These are phyloP conservation scores for Datisca glomerata DNA, from an alignment of 306 rosid genomes.

Conservation along the genomic window DNA sequence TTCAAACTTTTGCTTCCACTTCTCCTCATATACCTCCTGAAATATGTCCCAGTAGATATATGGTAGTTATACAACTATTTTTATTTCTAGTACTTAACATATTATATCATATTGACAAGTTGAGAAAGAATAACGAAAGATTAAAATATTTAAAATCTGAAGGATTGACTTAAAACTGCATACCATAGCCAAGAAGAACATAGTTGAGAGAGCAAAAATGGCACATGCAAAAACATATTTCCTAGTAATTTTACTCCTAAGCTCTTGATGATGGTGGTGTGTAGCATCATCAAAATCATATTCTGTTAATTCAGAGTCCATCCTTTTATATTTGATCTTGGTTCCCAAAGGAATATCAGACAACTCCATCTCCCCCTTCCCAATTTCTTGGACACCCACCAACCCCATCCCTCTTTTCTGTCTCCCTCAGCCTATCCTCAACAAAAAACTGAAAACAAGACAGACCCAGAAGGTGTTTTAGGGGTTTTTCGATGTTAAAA, in stretches of 20 bases:
- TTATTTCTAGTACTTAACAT: too few species aligned
- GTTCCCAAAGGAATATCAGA: constrained; percentile 55
- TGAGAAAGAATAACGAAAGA: constrained; percentile 1
- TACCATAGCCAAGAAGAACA: constrained; percentile 97
- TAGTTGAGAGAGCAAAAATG: constrained; percentile 84
- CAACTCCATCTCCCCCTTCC: constrained; percentile 50
- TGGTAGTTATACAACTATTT: too few species aligned
- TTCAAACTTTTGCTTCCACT: too few species aligned
- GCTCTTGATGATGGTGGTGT: constrained; percentile 22
- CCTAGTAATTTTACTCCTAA: constrained; percentile 30
- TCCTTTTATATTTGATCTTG: constrained; percentile 69
- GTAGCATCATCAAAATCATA: constrained; percentile 36
- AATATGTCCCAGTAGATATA: too few species aligned
- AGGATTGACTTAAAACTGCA: constrained; percentile 2
- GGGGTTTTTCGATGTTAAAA: constrained; percentile 15
- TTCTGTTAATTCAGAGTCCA: constrained; percentile 42
- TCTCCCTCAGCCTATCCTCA: not conserved
- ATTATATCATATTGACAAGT: too few species aligned
- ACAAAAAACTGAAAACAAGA: constrained; percentile 3
- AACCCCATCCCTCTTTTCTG: constrained; percentile 31
- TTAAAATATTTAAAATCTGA: constrained; percentile 4
- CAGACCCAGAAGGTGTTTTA: constrained; percentile 10
- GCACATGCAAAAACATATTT: constrained; percentile 83
- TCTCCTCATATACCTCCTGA: too few species aligned
- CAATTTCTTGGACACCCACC: constrained; percentile 37